Percentiles rank a stretch among this genome's conserved stretches.
Conservation (phyloP, 169 alveolate genomes). For the Plasmodium yoelii region DNA sequence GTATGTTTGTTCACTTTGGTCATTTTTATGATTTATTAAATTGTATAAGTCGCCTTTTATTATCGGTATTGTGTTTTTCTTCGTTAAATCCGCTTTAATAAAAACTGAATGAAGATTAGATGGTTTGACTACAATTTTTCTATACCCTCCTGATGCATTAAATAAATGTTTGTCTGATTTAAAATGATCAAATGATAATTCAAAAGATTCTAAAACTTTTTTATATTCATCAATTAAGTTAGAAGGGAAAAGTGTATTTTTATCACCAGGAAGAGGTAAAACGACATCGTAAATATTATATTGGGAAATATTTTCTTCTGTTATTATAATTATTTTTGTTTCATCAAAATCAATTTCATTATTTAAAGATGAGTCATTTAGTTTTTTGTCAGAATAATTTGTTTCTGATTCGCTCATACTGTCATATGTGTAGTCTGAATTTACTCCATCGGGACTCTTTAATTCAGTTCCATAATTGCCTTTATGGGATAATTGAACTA, state of each 20-base stretch:
- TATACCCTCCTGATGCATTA: constrained; percentile 86
- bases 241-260: constrained; percentile 84
- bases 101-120: constrained; percentile 83
- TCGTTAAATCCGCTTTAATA: constrained; percentile 77
- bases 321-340: constrained; percentile 80
- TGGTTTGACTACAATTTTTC: constrained; percentile 89
- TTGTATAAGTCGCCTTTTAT: constrained; percentile 46
- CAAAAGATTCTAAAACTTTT: constrained; percentile 77
- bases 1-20: background rate
- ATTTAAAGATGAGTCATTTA: background rate
- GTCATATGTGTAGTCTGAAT: constrained; percentile 81
- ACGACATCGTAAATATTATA: constrained; percentile 91
- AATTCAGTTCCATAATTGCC: constrained; percentile 8
- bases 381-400: constrained; percentile 72
- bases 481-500: constrained; percentile 74
- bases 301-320: constrained; percentile 86
- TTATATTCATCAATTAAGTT: constrained; percentile 72
- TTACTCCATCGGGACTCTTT: constrained; percentile 45
- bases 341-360: background rate
- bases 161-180: constrained; percentile 77
- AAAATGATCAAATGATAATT: constrained; percentile 76
- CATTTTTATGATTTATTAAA: background rate
- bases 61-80: constrained; percentile 78
- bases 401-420: constrained; percentile 56
- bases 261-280: constrained; percentile 93